Conservation (phyloP, 805 yeast species). For the Candida maesae region DNA sequence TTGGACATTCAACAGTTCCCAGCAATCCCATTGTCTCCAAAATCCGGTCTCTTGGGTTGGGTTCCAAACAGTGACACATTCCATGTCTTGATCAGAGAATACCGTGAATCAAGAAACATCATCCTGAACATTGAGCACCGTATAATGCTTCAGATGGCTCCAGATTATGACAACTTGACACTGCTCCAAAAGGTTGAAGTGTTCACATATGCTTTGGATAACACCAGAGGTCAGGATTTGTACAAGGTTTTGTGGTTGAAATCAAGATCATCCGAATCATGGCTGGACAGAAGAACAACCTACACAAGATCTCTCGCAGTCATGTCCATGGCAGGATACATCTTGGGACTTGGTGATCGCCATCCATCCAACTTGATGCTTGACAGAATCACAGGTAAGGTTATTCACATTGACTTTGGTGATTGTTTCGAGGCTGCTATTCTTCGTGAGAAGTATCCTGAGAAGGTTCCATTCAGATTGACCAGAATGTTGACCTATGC, state of each 20-base stretch:
- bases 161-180: slow-evolving; percentile 85
- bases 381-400: slow-evolving; percentile 91
- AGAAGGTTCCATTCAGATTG: slow-evolving; percentile 93
- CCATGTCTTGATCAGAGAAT: slow-evolving; percentile 88
- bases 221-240: slow-evolving; percentile 93
- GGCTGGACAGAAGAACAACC: slow-evolving; percentile 96
- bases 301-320: slow-evolving; percentile 95
- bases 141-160: slow-evolving; percentile 97
- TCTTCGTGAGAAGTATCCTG: slow-evolving; percentile 94
- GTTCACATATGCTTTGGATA: slow-evolving; percentile 91
- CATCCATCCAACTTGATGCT: slow-evolving; percentile 97
- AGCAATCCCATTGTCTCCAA: slow-evolving; percentile 94
- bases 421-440: slow-evolving; percentile 99
- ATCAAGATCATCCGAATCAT: slow-evolving; percentile 92
- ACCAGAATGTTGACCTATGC: slow-evolving; percentile 97
- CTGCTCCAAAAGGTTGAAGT: slow-evolving; percentile 92
- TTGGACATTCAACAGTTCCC: slow-evolving; percentile 88
- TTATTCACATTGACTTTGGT: slow-evolving; percentile 96
- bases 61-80: slow-evolving; percentile 96
- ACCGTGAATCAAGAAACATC: slow-evolving; percentile 87
- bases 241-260: slow-evolving; percentile 96
- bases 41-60: slow-evolving; percentile 96
- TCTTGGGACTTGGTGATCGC: slow-evolving; percentile 93
- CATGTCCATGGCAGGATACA: slow-evolving; percentile 99
- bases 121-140: slow-evolving; percentile 90